phyloP scores from a whole-genome alignment of 2,329 filamentous ascomycete species.

The Pseudocercospora fijiensis region DNA sequence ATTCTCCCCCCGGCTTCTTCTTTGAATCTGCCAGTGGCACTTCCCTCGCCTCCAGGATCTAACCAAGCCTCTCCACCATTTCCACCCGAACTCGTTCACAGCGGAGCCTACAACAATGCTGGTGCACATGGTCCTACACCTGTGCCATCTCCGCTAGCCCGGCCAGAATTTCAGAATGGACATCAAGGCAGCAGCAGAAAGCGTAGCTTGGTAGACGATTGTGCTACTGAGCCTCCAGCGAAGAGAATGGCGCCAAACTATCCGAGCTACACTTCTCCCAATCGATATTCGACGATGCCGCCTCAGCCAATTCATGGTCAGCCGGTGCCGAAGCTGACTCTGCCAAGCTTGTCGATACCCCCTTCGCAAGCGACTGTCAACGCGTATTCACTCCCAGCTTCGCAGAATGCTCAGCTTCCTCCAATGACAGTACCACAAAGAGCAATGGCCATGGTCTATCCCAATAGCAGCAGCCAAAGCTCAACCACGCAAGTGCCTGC shows the following conservation, averaged over 20 bases:
- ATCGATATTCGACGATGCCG: slow-evolving; percentile 36
- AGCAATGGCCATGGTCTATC: slow-evolving; percentile 74
- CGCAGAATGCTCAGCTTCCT: slow-evolving; percentile 54
- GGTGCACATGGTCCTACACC: slow-evolving; percentile 42
- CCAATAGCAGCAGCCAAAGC: slow-evolving; percentile 56
- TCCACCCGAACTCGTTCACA: slow-evolving; percentile 35
- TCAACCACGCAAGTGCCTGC: slow-evolving; percentile 40
- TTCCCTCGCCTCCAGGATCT: slow-evolving; percentile 54
- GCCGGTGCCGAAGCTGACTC: slow-evolving; percentile 57
- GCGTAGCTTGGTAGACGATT: slow-evolving; percentile 56
- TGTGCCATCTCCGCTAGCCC: slow-evolving; percentile 45
- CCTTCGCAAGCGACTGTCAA: slow-evolving; percentile 39
- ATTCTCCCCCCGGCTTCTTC: slow-evolving; percentile 52
- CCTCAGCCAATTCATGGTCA: slow-evolving; percentile 33
- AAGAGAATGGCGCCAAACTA: slow-evolving; percentile 48
- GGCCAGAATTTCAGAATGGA: slow-evolving; percentile 37
- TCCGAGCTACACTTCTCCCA: slow-evolving; percentile 33
- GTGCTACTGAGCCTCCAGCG: slow-evolving; percentile 54
- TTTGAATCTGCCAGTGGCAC: slow-evolving; percentile 46
- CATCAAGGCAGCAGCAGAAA: slow-evolving; percentile 47
- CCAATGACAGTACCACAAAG: slow-evolving; percentile 59
- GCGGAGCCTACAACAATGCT: slow-evolving; percentile 43
- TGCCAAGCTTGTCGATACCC: slow-evolving; percentile 69
- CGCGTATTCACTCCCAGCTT: slow-evolving; percentile 26
- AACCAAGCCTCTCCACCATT: slow-evolving; percentile 54